Conservation (phyloP, 768 basidiomycete genomes). For the Saitozyma sp. region DNA sequence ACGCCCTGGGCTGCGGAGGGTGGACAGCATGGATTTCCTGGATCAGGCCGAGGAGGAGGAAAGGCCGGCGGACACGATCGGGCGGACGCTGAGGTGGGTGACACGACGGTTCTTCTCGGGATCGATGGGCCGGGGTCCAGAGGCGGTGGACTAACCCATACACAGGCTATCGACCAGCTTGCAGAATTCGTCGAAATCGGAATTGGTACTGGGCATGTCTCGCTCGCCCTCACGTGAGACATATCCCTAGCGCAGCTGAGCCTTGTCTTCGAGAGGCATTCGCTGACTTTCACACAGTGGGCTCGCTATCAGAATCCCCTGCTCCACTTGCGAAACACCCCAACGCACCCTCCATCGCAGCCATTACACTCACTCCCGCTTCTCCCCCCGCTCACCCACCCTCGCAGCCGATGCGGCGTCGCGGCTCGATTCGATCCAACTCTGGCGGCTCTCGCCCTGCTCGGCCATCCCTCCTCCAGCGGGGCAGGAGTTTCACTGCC, state of each 20-base stretch:
- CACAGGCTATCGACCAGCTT: constrained; percentile 38
- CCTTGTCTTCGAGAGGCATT: too few relatives aligned
- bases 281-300: too few relatives aligned
- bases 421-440: constrained; percentile 18
- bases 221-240: constrained; percentile 17
- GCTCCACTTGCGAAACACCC: too few relatives aligned
- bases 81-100: constrained; percentile 33
- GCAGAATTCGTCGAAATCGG: constrained; percentile 42
- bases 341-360: neutral
- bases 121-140: neutral
- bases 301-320: too few relatives aligned
- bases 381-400: constrained; percentile 23
- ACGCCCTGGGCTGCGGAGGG: constrained; percentile 33
- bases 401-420: constrained; percentile 12
- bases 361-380: constrained; percentile 27
- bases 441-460: constrained; percentile 8
- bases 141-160: neutral
- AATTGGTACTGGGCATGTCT: constrained; percentile 15
- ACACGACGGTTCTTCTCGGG: neutral
- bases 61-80: constrained; percentile 11
- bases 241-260: too few relatives aligned
- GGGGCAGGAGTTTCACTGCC: constrained; percentile 47
- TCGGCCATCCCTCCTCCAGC: constrained; percentile 38
- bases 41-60: constrained; percentile 21
- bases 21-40: constrained; percentile 44